Evolutionary conservation across 768 basidiomycete species (phyloP).

Genomic region (Calocera viscosa): DNA sequence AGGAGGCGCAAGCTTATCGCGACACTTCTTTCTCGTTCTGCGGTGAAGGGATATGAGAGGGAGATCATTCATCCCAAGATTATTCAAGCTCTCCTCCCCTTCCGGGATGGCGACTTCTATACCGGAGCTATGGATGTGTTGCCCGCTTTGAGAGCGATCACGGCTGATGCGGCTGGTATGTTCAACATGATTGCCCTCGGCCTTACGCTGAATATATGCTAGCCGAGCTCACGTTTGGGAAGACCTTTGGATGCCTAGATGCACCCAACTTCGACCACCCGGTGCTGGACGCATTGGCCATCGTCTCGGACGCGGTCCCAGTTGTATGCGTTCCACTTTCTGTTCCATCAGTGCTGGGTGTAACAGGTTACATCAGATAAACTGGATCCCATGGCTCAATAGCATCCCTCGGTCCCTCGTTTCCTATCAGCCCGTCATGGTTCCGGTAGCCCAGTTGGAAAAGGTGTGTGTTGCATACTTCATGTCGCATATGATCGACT

Average conservation of each 20-base stretch:
- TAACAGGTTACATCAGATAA: background rate
- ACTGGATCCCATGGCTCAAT: background rate
- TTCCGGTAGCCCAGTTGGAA: background rate
- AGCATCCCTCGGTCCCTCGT: background rate
- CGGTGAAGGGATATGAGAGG: background rate
- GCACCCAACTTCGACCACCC: background rate
- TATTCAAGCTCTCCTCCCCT: background rate
- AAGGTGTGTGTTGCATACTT: background rate
- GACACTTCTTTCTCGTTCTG: background rate
- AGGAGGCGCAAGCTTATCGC: background rate
- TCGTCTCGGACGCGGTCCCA: background rate
- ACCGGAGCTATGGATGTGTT: background rate
- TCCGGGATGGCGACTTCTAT: slow-evolving; percentile 6
- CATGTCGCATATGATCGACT: background rate
- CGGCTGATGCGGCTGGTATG: background rate
- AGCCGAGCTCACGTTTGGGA: slow-evolving; percentile 1
- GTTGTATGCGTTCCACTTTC: background rate
- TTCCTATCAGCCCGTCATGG: background rate
- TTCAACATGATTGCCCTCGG: background rate
- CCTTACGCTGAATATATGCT: background rate
- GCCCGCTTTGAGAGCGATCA: background rate
- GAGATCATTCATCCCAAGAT: background rate
- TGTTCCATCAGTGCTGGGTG: background rate
- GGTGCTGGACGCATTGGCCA: background rate
- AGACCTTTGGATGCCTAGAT: background rate